These are phyloP conservation scores for Anthracocystis panici-leucophaei DNA, from an alignment of 1,284 basidiomycete genomes.

Conservation along the genomic window DNA sequence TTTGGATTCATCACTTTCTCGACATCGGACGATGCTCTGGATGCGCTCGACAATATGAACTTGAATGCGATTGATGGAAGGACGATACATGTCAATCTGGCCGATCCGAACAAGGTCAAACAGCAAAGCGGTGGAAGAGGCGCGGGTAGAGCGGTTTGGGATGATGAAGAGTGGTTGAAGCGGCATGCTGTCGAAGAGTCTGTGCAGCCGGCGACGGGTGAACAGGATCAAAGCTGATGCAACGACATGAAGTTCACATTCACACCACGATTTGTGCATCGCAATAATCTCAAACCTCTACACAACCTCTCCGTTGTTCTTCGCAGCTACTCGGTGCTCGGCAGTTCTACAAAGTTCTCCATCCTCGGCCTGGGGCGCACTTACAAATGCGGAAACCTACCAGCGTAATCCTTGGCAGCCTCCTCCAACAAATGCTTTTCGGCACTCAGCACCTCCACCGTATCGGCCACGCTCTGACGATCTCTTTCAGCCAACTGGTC, in stretches of 20 bases:
- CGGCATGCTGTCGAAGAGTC: slow-evolving; percentile 12
- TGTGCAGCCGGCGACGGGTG: neutral
- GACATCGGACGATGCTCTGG: slow-evolving; percentile 26
- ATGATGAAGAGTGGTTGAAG: slow-evolving; percentile 50
- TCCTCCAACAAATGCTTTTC: slow-evolving; percentile 5
- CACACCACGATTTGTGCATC: no score
- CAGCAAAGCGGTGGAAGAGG: neutral
- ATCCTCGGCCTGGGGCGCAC: neutral
- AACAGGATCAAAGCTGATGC: neutral
- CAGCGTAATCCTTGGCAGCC: slow-evolving; percentile 2
- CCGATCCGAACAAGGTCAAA: slow-evolving; percentile 33
- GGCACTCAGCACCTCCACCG: neutral
- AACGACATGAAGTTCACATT: neutral
- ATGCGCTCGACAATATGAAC: slow-evolving; percentile 58
- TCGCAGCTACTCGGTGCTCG: no score
- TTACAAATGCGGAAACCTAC: neutral
- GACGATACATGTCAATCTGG: slow-evolving; percentile 43
- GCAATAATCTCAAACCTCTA: no score
- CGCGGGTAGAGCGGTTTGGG: slow-evolving; percentile 31
- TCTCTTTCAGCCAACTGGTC: slow-evolving; percentile 6
- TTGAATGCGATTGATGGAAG: slow-evolving; percentile 35
- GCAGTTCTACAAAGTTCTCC: neutral
- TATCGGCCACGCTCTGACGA: neutral
- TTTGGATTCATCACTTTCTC: slow-evolving; percentile 54
- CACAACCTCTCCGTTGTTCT: no score